Conservation (phyloP, 2,329 filamentous ascomycete species). For the Ploettnerulaceae sp. region DNA sequence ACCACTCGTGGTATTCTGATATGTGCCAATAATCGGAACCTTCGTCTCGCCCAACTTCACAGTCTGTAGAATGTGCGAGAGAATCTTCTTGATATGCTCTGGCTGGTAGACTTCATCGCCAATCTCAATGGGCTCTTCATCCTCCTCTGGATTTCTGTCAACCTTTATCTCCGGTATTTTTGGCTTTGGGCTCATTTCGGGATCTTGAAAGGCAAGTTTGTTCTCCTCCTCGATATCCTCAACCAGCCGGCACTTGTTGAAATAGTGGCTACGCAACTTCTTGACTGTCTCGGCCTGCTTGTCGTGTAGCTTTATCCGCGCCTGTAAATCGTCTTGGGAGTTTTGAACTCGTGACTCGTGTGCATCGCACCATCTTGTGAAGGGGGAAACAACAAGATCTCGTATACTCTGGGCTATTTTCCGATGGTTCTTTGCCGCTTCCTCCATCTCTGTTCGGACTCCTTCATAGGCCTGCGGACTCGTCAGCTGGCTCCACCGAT, state of each 20-base stretch:
- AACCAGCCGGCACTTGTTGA: conserved; percentile 95
- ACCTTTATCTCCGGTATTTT: conserved; percentile 85
- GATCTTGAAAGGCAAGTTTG: conserved; percentile 93
- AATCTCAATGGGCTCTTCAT: conserved; percentile 86
- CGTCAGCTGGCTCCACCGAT: conserved; percentile 19
- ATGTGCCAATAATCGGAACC: conserved; percentile 91
- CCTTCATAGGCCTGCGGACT: conserved; percentile 78
- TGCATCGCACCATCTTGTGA: conserved; percentile 92
- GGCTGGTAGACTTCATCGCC: conserved; percentile 82
- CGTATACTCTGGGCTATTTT: conserved; percentile 97
- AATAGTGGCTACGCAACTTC: conserved; percentile 93
- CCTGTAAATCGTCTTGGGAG: conserved; percentile 90
- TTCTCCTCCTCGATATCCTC: conserved; percentile 98
- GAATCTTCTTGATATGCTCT: conserved; percentile 86
- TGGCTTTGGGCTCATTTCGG: conserved; percentile 62
- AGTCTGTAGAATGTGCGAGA: conserved; percentile 78
- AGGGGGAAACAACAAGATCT: conserved; percentile 90
- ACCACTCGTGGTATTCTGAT: conserved; percentile 86
- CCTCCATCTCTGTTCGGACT: conserved; percentile 85
- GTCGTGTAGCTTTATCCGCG: conserved; percentile 86
- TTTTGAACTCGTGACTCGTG: conserved; percentile 88
- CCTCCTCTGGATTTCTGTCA: conserved; percentile 59
- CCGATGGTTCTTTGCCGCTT: conserved; percentile 82
- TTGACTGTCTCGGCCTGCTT: conserved; percentile 85
- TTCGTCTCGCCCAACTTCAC: conserved; percentile 89